Conservation (phyloP, 2,329 filamentous ascomycete species). For the Aspergillus viridinutans region DNA sequence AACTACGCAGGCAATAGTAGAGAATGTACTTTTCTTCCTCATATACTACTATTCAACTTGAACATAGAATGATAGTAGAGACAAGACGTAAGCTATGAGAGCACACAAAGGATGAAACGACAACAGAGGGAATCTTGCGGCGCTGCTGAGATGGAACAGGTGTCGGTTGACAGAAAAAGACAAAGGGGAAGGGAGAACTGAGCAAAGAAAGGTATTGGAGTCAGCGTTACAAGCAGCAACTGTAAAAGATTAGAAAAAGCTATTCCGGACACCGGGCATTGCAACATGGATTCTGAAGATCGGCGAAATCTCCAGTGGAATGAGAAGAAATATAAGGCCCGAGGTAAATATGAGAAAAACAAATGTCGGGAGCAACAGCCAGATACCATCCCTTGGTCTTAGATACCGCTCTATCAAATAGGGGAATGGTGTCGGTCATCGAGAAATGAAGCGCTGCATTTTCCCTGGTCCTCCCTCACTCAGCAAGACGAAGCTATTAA, state of each 20-base stretch:
- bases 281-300: slow-evolving; percentile 16
- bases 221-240: slow-evolving; percentile 22
- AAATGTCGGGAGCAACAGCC: slow-evolving; percentile 12
- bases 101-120: slow-evolving; percentile 26
- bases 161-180: slow-evolving; percentile 24
- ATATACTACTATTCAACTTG: slow-evolving; percentile 29
- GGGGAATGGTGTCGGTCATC: slow-evolving; percentile 21
- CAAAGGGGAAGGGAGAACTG: slow-evolving; percentile 12
- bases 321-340: slow-evolving; percentile 14
- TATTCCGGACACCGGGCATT: slow-evolving; percentile 28
- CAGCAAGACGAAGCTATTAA: slow-evolving; percentile 35
- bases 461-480: slow-evolving; percentile 22
- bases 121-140: slow-evolving; percentile 40
- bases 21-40: slow-evolving; percentile 24
- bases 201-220: slow-evolving; percentile 22
- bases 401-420: slow-evolving; percentile 7
- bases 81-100: slow-evolving; percentile 24
- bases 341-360: slow-evolving; percentile 10
- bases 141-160: slow-evolving; percentile 34
- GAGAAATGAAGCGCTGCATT: slow-evolving; percentile 27
- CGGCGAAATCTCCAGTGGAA: slow-evolving; percentile 15
- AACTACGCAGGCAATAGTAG: background rate
- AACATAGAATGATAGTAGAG: slow-evolving; percentile 24
- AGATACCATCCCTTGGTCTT: slow-evolving; percentile 13
- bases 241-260: slow-evolving; percentile 31